phyloP scores from a whole-genome alignment of 2,329 filamentous ascomycete species.

The Paraphaeosphaeria minitans region DNA sequence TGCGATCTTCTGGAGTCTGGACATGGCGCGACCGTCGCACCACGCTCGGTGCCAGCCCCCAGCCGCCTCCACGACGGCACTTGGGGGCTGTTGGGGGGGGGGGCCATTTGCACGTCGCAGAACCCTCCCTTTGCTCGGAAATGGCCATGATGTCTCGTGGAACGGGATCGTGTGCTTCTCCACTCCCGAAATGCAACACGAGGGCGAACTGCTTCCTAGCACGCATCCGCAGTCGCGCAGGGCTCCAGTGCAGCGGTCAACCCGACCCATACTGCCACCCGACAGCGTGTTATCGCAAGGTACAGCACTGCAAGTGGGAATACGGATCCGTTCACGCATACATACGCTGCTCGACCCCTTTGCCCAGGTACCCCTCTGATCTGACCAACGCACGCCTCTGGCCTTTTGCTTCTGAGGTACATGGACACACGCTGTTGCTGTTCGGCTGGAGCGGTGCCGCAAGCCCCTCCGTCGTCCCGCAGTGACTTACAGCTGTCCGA shows the following conservation, averaged over 20 bases:
- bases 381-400: slow-evolving; percentile 17
- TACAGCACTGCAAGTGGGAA: slow-evolving; percentile 19
- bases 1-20: not conserved
- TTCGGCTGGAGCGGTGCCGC: slow-evolving; percentile 23
- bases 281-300: slow-evolving; percentile 22
- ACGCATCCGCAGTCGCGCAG: slow-evolving; percentile 23
- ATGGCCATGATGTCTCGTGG: slow-evolving; percentile 26
- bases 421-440: slow-evolving; percentile 19
- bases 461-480: slow-evolving; percentile 22
- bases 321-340: slow-evolving; percentile 23
- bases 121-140: slow-evolving; percentile 8
- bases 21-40: slow-evolving; percentile 28
- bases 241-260: slow-evolving; percentile 32
- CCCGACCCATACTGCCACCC: slow-evolving; percentile 29
- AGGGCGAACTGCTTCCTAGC: not conserved
- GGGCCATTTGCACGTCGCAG: not conserved
- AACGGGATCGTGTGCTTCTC: slow-evolving; percentile 31
- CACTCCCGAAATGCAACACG: slow-evolving; percentile 16
- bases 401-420: slow-evolving; percentile 22
- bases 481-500: slow-evolving; percentile 33
- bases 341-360: slow-evolving; percentile 17
- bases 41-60: slow-evolving; percentile 7
- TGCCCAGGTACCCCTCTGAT: slow-evolving; percentile 20
- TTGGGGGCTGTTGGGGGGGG: slow-evolving; percentile 12
- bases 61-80: not conserved